Conservation (phyloP, 2,329 filamentous ascomycete genomes). For the Aspergillus eucalypticola region DNA sequence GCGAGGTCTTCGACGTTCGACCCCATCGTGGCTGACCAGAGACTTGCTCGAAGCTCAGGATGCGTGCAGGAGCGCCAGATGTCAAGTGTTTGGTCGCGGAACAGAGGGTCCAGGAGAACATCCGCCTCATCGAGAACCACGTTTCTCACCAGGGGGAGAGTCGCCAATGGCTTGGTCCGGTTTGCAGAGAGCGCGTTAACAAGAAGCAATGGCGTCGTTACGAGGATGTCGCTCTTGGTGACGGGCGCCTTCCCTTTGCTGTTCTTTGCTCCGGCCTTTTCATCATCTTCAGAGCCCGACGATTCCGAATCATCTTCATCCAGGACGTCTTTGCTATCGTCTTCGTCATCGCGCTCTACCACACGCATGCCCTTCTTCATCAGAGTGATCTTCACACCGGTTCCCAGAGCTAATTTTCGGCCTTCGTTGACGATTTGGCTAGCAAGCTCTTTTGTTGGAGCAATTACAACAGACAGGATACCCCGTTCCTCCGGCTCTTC, state of each 20-base stretch:
- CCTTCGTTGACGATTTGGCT: constrained; percentile 82
- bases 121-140: constrained; percentile 93
- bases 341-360: constrained; percentile 48
- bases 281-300: constrained; percentile 42
- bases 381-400: constrained; percentile 73
- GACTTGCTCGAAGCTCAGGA: constrained; percentile 68
- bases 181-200: constrained; percentile 67
- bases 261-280: constrained; percentile 27
- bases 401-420: constrained; percentile 74
- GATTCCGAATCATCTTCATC: constrained; percentile 42
- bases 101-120: constrained; percentile 86
- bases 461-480: constrained; percentile 70
- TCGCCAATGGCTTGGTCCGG: constrained; percentile 44
- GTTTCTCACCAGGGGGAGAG: constrained; percentile 67
- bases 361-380: constrained; percentile 85
- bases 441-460: constrained; percentile 77
- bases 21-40: constrained; percentile 97
- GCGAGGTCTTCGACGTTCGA: constrained; percentile 85
- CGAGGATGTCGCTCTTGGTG: constrained; percentile 75
- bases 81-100: constrained; percentile 80
- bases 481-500: constrained; percentile 58
- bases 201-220: constrained; percentile 77
- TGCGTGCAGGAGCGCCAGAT: constrained; percentile 80
- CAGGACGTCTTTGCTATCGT: constrained; percentile 40
- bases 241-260: constrained; percentile 45